Percentiles rank a stretch among this genome's conserved stretches.
Conservation (phyloP, 169 alveolate genomes). For the Ichthyophthirius multifiliis region DNA sequence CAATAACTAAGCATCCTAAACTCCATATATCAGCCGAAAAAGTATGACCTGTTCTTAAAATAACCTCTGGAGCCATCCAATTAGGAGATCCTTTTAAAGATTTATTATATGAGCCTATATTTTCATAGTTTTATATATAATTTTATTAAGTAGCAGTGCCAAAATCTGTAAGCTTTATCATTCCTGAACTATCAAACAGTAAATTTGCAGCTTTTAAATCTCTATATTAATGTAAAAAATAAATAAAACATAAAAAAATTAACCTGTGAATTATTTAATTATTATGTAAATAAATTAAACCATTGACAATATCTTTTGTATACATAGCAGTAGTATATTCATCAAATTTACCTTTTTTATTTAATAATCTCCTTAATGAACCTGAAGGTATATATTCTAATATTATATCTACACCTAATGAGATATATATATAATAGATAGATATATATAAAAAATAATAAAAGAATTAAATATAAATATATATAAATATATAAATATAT, state of each 20-base stretch:
- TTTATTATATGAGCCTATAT: not conserved
- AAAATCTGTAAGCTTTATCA: slow-evolving; percentile 49
- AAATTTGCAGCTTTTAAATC: slow-evolving; percentile 67
- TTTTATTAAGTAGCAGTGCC: slow-evolving; percentile 24
- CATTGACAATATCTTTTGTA: not conserved
- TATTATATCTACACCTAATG: slow-evolving; percentile 42
- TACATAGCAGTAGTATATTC: not conserved
- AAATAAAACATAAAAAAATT: no score
- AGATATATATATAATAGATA: slow-evolving; percentile 61
- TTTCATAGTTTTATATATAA: not conserved
- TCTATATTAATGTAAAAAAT: slow-evolving; percentile 39
- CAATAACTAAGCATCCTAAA: slow-evolving; percentile 65
- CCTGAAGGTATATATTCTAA: not conserved
- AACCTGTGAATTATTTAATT: not conserved
- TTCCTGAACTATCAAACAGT: slow-evolving; percentile 67
- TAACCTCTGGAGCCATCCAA: slow-evolving; percentile 77
- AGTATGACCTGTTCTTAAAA: slow-evolving; percentile 29
- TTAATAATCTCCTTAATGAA: not conserved
- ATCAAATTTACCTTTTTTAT: not conserved
- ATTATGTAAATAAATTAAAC: not conserved
- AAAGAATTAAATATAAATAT: slow-evolving; percentile 46
- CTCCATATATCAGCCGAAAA: slow-evolving; percentile 60
- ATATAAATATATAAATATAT: slow-evolving; percentile 57
- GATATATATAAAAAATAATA: slow-evolving; percentile 48
- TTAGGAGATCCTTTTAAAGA: slow-evolving; percentile 55